Conservation (phyloP, 306 rosid genomes). For the Morella rubra region DNA sequence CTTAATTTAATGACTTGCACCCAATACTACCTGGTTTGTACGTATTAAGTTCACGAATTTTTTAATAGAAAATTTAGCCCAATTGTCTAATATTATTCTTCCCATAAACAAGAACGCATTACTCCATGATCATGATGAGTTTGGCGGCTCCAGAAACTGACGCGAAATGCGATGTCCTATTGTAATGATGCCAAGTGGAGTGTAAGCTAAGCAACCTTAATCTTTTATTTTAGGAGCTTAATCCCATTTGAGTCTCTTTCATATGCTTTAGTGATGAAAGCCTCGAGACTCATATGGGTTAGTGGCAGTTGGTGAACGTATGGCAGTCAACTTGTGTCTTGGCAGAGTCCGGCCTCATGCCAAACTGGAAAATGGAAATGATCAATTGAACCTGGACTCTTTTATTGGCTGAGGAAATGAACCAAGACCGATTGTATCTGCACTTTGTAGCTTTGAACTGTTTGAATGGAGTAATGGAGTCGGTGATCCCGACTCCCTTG, state of each 20-base stretch:
- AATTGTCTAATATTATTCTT: background rate
- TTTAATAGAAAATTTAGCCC: background rate
- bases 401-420: background rate
- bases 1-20: background rate
- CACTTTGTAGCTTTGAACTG: too few relatives aligned
- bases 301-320: slow-evolving; percentile 15
- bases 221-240: background rate
- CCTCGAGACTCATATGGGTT: background rate
- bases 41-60: slow-evolving; percentile 15
- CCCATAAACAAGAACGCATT: background rate
- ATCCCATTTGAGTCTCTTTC: slow-evolving; percentile 14
- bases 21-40: background rate
- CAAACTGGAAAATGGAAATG: too few relatives aligned
- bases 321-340: slow-evolving; percentile 11
- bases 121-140: background rate
- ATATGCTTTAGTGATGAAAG: background rate
- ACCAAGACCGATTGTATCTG: background rate
- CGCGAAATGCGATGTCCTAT: background rate
- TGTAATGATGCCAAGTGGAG: slow-evolving; percentile 16
- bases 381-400: background rate
- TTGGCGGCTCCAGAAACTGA: background rate
- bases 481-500: background rate
- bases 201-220: slow-evolving; percentile 1
- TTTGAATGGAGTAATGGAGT: background rate
- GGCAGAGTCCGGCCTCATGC: background rate